Base-by-base conservation (phyloP, 2,329 filamentous ascomycete species). In the Fusarium setosum region DNA sequence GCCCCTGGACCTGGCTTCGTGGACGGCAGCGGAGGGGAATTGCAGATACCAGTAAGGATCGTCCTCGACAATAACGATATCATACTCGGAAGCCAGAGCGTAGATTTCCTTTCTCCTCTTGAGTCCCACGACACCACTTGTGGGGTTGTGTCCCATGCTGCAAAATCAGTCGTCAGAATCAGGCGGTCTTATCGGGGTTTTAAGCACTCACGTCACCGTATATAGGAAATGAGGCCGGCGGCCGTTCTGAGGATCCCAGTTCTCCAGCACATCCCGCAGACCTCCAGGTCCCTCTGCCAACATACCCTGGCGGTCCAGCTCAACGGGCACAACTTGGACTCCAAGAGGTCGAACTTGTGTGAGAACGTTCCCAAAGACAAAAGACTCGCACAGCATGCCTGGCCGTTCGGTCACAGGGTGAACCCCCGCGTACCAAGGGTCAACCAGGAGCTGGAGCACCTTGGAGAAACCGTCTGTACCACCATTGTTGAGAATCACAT, bases 1-100 rank as follows among this genome's bases (percentile, higher is more conserved):
- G 51, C 76, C 75, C 35, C 83, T 77, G 17, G 84, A 82, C 72
- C 83, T 81, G 69, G 86, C 81, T 73, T 87, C 81, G 45, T 79
- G 77, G 23, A 74, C 44, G 52, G 81, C 86, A 1, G 92, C 90
- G 1, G 92, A 92, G 0, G 93, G 93, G 77, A 88, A 97, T 76
- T 97, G 95, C 9, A 98, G 84, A 76, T 96, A 95, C 92, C 93
- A 97, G 81, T 97, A 97, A 6, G 95, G 95, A 64, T 97, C 94
- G 72, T 98, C 95, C 77, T 98, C 95, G 63, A 96, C 81, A 67
- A 97, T 97, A 72, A 97, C 87, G 64, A 97, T 86, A 76, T 97
- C 94, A 79, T 93, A 97, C 74, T 90, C 87, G 75, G 89, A 89
- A 79, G 92, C 96, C 13, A 97, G 76, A 17, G 85, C 87, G 74